Evolutionary conservation across 371 early-diverging fungal species (phyloP).

Genomic region (Umbelopsis sp.): DNA sequence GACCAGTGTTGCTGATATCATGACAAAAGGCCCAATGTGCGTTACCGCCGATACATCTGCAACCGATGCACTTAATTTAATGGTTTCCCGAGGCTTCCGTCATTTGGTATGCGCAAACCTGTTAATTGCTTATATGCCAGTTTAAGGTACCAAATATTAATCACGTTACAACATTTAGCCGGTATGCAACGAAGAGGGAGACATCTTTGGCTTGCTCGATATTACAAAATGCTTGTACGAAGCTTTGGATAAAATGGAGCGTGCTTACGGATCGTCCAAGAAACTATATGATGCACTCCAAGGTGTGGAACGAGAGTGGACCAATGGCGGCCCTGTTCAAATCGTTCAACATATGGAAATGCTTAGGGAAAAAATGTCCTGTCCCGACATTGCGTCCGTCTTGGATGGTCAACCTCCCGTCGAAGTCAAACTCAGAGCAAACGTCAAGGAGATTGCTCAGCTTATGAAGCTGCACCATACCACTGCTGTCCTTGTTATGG

Average conservation of each 20-base stretch:
- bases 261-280: slow-evolving; percentile 87
- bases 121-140: neutral
- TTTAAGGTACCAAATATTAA: neutral
- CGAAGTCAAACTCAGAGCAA: slow-evolving; percentile 75
- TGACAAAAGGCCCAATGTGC: slow-evolving; percentile 91
- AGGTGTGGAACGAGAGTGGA: slow-evolving; percentile 90
- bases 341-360: slow-evolving; percentile 53
- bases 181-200: slow-evolving; percentile 90
- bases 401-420: slow-evolving; percentile 61
- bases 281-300: slow-evolving; percentile 91
- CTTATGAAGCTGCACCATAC: slow-evolving; percentile 82
- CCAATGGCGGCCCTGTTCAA: slow-evolving; percentile 37
- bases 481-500: slow-evolving; percentile 87
- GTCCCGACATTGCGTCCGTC: slow-evolving; percentile 81
- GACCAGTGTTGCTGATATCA: slow-evolving; percentile 77
- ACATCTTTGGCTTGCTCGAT: slow-evolving; percentile 93
- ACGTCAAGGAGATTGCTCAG: slow-evolving; percentile 84
- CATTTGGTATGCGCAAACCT: slow-evolving; percentile 68
- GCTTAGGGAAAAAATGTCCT: slow-evolving; percentile 76
- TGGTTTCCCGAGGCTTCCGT: slow-evolving; percentile 94
- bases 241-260: slow-evolving; percentile 92
- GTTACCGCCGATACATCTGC: slow-evolving; percentile 80
- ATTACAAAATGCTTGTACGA: slow-evolving; percentile 96
- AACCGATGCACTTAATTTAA: slow-evolving; percentile 91
- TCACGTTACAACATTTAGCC: slow-evolving; percentile 51